Evolutionary conservation across 2,329 filamentous ascomycete genomes (phyloP), one percentile per base, ranked within the genome.

Genomic region (Dendrostoma leiphaemia): DNA sequence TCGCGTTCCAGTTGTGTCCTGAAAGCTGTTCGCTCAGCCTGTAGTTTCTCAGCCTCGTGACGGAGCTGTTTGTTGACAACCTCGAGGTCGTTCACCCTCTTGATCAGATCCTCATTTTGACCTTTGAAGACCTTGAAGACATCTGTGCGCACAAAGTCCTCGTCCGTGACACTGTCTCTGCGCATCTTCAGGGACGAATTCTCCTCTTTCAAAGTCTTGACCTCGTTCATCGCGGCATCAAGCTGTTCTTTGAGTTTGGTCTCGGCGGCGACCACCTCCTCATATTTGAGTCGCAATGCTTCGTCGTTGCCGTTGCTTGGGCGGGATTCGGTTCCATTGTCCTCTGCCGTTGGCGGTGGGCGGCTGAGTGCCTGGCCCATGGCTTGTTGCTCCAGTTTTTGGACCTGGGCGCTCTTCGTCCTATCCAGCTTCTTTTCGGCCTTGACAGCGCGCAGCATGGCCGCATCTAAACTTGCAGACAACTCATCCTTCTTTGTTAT

Each of bases 391-490:
- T 97, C 94, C 56, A 99, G 73, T 68, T 96, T 96, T 58, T 92
- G 89, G 1, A 97, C 91, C 54, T 96, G 91, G 15, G 85, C 76
- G 67, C 94, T 99, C 71, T 90, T 93, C 23, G 88, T 84, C 40
- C 94, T 85, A 68, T 99, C 94, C 49, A 97, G 78, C 68, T 91
- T 94, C 75, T 96, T 95, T 69, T 99, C 94, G 0, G 94, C 94
- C 62, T 95, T 90, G 76, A 97, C 90, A 66, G 96, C 97, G 60
- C 94, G 84, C 56, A 96, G 78, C 5, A 91, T 96, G 15, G 93
- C 94, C 31, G 84, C 87, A 67, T 97, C 93, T 19, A 97, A 78
- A 59, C 93, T 88, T 64, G 94, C 89, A 44, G 90, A 90, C 3
- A 96, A 78, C 62, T 90, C 85, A 51, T 95, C 88, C 64, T 94